Conservation (phyloP, 164 flowering plant species). For the Chimonanthus salicifolius region DNA sequence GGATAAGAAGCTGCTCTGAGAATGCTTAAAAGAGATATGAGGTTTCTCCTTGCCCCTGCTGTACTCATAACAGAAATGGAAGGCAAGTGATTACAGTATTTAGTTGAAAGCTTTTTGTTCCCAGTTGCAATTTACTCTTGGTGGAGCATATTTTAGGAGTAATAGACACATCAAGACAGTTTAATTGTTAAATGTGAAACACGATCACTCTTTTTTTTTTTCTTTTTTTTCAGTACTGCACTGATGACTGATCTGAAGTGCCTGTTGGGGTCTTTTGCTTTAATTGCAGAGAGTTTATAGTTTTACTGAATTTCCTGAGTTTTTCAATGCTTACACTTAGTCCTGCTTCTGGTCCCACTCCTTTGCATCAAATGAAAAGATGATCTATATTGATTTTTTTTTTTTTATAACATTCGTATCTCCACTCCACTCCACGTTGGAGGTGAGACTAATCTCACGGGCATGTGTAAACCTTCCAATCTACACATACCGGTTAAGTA, state of each 20-base stretch:
- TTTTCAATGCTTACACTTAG: too few species aligned
- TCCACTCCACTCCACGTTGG: too few species aligned
- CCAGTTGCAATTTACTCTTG: neutral
- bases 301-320: neutral
- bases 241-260: neutral
- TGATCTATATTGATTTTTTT: too few species aligned
- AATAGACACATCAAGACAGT: too few species aligned
- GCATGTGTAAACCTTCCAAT: too few species aligned
- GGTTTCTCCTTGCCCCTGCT: neutral
- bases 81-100: neutral
- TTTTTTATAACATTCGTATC: too few species aligned
- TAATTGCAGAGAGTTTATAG: neutral
- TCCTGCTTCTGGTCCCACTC: too few species aligned
- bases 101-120: neutral
- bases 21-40: neutral
- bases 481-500: too few species aligned
- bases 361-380: too few species aligned
- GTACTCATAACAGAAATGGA: neutral
- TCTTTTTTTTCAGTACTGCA: neutral
- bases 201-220: neutral
- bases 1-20: slow-evolving; percentile 16
- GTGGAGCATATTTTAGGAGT: neutral
- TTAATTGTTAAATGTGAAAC: too few species aligned
- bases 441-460: too few species aligned
- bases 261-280: neutral